Evolutionary conservation across 2,329 filamentous ascomycete genomes (phyloP), one percentile per base, ranked within the genome.

Genomic region (Calonectria naviculata): DNA sequence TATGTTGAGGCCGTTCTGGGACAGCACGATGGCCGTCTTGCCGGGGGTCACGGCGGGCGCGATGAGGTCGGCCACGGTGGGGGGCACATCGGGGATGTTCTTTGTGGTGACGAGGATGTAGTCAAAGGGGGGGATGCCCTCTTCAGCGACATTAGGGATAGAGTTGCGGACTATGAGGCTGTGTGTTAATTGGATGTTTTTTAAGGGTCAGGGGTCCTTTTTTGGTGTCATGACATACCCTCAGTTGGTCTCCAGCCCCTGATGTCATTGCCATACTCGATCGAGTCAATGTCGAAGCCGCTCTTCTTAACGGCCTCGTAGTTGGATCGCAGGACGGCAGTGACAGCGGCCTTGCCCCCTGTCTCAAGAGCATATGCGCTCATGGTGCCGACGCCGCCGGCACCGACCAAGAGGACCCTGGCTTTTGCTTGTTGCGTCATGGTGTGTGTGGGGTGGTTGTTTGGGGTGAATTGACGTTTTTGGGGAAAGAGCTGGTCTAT

Each of bases 1-100:
- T n/a, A 92, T 92, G 74, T 91, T 90, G n/a, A 92, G 80, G 0
- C 90, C 90, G 75, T 92, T 92, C 72, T 92, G 90, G 6, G 90
- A 81, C 8, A 92, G 84, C 0, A 91, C 83, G 52, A 92, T 87
- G 31, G 84, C 84, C 0, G 89, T 91, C 28, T 85, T 81, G 2
- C 83, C 83, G 1, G 85, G 83, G 0, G 86, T 88, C 1, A 92
- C 81, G 2, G 88, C 89, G 0, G 88, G 87, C 0, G 78, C 76
- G 29, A 91, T 86, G 36, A 90, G 78, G 1, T 89, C 85, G 44
- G 83, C 76, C 0, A 88, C 80, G 0, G 81, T 83, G 0, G 90
- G 89, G 1, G 83, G 80, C 9, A 88, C 77, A 64, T 91, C 90
- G 6, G 89, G 84, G 38, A 89, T 80, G 73, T 90, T 91, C 76